Evolutionary conservation across 2,329 filamentous ascomycete genomes (phyloP), one percentile per base, ranked within the genome.

Genomic region (Colletotrichum spinosum): DNA sequence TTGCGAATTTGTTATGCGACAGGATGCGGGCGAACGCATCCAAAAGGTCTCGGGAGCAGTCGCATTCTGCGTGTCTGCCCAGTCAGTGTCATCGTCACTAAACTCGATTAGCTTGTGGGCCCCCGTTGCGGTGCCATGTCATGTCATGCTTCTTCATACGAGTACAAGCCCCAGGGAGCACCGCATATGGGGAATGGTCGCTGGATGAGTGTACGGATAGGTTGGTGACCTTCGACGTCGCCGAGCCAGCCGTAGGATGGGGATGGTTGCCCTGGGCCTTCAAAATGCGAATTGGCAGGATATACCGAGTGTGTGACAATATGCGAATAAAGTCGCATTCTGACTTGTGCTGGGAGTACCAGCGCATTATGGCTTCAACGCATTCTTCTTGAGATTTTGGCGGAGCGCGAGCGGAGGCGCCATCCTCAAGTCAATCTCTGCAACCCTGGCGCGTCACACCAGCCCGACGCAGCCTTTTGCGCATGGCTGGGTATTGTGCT

Each of bases 391-490:
- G 57, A 51, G 50, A 35, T 50, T 51, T 45, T 45, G 50, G 38
- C 15, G 7, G 54, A 53, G 52, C 44, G 61, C 45, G 55, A 60
- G 58, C 58, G 58, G 58, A 55, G 55, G 56, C 45, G 33, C 38
- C 52, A 46, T 44, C 42, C 55, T 41, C 59, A 60, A 51, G 60
- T 65, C 64, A 55, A 65, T 59, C 65, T 67, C 60, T 67, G 64
- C 64, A 65, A 59, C 64, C 64, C 60, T 55, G 55, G 64, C 65
- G 64, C 54, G 64, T 67, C 64, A 60, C 64, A 65, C 60, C 55
- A 60, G 60, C 50, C 52, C 34, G 58, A 65, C 54, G 45, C 13
- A 35, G n/a, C 41, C 41, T 51, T 53, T 57, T 42, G 3, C 56
- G 55, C 60, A 60, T 65, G 60, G 60, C 60, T 65, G 60, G 58